Base-by-base conservation (phyloP, 108 stramenopile species). In the Stephanodiscus triporus region DNA sequence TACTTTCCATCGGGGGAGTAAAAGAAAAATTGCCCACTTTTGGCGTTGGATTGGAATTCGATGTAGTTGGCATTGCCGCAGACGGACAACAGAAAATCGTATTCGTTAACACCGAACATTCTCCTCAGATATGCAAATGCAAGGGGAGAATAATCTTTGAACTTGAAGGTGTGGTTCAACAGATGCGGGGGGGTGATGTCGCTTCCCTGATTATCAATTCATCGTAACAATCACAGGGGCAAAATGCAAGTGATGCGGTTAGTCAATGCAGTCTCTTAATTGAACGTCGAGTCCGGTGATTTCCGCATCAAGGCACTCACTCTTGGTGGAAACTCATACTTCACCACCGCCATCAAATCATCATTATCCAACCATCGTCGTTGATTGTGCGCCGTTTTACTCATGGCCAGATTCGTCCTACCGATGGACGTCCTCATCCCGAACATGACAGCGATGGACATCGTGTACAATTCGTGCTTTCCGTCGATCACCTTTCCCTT, bases 11-110 rank as follows among this genome's bases (percentile, higher is more conserved):
- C 99, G 77, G 95, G 95, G 8, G 96, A 97, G 66, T 98, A 99
- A 77, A 99, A 99, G 82, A 99, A 98, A 75, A 98, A 99, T 69
- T 98, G 97, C 16, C 97, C 98, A 72, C 89, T 91, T 78, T 98
- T 98, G 24, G 99, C 97, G 72, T 99, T 99, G 42, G 96, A 94
- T 66, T 98, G 96, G 83, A 99, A 99, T 84, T 99, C 98, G 50
- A 99, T 92, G 86, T 95, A 98, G 74, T 98, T 95, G 63, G 97
- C 97, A 80, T 97, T 96, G 64, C 97, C 97, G 54, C 97, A 97
- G 20, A 99, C 95, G 1, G 94, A 96, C 4, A 92, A 75, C 62
- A 97, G 81, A 83, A 98, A 99, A 47, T 96, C 91, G 64, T 91
- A 93, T 65, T 94, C 92, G 71, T 95, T 94, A 48, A 97, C 87